Evolutionary conservation across 2,329 filamentous ascomycete species (phyloP).

Genomic region (Capronia americana): DNA sequence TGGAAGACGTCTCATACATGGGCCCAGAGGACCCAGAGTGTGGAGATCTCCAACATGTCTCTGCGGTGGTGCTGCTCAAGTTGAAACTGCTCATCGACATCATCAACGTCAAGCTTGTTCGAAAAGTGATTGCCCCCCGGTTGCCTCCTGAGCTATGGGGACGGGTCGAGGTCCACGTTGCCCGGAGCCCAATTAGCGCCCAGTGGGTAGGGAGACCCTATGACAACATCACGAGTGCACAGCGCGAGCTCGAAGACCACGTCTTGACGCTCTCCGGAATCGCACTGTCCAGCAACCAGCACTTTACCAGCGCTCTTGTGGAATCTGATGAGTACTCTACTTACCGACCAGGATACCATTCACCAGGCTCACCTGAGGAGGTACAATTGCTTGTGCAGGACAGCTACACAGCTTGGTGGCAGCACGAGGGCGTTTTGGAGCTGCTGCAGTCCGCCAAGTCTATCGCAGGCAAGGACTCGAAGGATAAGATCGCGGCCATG

Average conservation of each 20-base stretch:
- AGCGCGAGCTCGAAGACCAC: constrained; percentile 40
- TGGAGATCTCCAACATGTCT: constrained; percentile 31
- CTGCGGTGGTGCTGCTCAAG: constrained; percentile 47
- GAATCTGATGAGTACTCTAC: constrained; percentile 38
- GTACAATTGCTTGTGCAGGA: constrained; percentile 39
- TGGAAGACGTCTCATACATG: constrained; percentile 47
- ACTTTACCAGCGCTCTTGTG: constrained; percentile 42
- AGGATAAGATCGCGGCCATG: constrained; percentile 11
- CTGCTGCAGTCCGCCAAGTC: constrained; percentile 20
- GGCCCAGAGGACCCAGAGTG: constrained; percentile 17
- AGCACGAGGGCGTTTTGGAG: constrained; percentile 26
- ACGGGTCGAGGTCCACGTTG: constrained; percentile 36
- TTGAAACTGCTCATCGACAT: constrained; percentile 47
- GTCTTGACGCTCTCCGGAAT: constrained; percentile 38
- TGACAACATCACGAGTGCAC: constrained; percentile 29
- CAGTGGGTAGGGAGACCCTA: constrained; percentile 21
- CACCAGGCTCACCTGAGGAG: constrained; percentile 32
- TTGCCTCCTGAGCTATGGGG: constrained; percentile 44
- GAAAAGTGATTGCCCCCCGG: constrained; percentile 27
- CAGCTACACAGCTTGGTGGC: constrained; percentile 41
- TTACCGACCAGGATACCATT: constrained; percentile 24
- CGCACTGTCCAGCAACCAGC: constrained; percentile 38
- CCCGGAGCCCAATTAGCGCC: constrained; percentile 37
- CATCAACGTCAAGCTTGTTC: constrained; percentile 39
- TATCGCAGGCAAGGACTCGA: constrained; percentile 17